These are phyloP conservation scores for Bacidia rubella DNA, from an alignment of 495 filamentous ascomycete species.

Conservation along the genomic window DNA sequence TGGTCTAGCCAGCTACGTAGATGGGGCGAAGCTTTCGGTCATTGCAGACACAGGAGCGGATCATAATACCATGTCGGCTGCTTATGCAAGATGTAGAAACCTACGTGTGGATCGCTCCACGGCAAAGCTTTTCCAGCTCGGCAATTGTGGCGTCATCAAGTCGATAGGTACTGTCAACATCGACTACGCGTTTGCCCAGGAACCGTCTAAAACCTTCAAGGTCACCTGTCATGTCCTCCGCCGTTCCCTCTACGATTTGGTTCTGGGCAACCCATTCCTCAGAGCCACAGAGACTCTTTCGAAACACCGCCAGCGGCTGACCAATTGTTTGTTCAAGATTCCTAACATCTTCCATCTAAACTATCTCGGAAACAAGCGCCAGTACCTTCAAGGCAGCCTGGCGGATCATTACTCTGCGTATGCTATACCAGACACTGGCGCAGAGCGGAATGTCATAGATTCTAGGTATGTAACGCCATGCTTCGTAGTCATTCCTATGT, in stretches of 20 bases:
- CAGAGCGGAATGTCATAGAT: conserved; percentile 10
- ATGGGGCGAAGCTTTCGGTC: conserved; percentile 1
- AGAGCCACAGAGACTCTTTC: conserved; percentile 8
- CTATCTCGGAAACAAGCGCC: not conserved
- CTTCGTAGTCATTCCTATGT: not conserved
- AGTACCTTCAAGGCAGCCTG: not conserved
- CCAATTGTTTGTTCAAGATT: conserved; percentile 1
- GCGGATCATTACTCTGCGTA: not conserved
- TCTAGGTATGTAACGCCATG: conserved; percentile 1
- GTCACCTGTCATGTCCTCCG: conserved; percentile 14
- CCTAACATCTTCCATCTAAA: not conserved
- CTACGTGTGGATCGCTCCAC: not conserved
- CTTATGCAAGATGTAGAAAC: not conserved
- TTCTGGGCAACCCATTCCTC: conserved; percentile 10
- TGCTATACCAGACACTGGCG: conserved; percentile 11
- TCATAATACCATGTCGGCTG: conserved; percentile 4
- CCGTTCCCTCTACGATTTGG: conserved; percentile 9
- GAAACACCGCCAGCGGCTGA: conserved; percentile 5
- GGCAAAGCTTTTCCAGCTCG: not conserved
- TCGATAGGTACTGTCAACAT: conserved; percentile 10
- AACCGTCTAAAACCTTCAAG: conserved; percentile 2
- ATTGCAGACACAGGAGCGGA: conserved; percentile 10
- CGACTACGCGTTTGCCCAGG: conserved; percentile 8
- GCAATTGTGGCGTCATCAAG: not conserved
- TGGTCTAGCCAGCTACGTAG: conserved; percentile 8